Evolutionary conservation across 1,284 basidiomycete genomes (phyloP), one percentile per base, ranked within the genome.

Genomic region (Inonotus hispidus): DNA sequence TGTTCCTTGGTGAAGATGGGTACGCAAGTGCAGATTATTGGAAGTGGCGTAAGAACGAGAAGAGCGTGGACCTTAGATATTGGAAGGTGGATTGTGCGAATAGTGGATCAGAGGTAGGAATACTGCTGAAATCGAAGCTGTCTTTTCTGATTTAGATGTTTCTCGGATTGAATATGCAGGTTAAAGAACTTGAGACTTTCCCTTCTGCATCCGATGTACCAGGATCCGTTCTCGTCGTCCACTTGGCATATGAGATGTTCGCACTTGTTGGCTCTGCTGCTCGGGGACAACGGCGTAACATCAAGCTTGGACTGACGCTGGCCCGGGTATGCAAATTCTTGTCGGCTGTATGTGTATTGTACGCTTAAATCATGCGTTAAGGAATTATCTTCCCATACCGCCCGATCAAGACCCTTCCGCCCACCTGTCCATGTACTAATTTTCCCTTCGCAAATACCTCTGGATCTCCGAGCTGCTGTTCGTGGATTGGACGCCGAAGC

Each of bases 1-100:
- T 89, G 82, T 80, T 88, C 50, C 76, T 92, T 10, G 90, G 90
- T 8, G 82, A 89, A 23, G 82, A 83, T 0, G 79, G 79, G 1
- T 90, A 85, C 69, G 88, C 88, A 3, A 83, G 80, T 50, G 90
- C 90, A 1, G 82, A 90, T 66, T 87, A 92, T 70, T 92, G 90
- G 90, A 80, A 72, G 66, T 92, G 87, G 85, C 79, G 85, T 66
- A 72, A 73, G 16, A 69, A 67, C 11, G 70, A 76, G 27, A 60
- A 69, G 41, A 46, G 37, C 35, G 39, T 52, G 46, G 77, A 79
- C 46, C 83, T 83, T 53, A 74, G 74, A 54, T 73, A 83, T 23
- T 90, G 87, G 87, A 73, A 74, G 38, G 77, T 90, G 74, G 46
- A 85, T 87, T 68, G 68, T 23, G 16, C 29, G 29, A 56, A 49